Evolutionary conservation across 495 filamentous ascomycete species (phyloP), one percentile per base, ranked within the genome.

Genomic region (Antarctomyces pellizariae): DNA sequence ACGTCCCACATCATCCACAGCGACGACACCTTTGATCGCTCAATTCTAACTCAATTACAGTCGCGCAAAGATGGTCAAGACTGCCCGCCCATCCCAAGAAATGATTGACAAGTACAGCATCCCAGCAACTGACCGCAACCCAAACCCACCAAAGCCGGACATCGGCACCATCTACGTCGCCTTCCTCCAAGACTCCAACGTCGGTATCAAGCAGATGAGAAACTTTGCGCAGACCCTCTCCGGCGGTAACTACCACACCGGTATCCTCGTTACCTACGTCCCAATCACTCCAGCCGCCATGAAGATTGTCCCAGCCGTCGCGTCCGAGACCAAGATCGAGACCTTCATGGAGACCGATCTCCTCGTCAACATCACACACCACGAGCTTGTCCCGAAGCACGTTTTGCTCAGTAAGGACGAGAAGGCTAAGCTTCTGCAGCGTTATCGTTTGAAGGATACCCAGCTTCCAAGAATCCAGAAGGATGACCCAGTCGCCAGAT

Each of bases 281-380:
- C 56, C 75, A 13, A 73, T 91, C 31, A 83, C 79, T 0, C 57
- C 77, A 3, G 71, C 82, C 14, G 86, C 80, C 20, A 62, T 89
- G 42, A 84, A 77, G 49, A 66, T 78, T 38, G 67, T 90, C 36
- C 69, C 74, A 12, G 61, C 60, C 8, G 64, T 66, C 20, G 59
- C 68, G 36, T 52, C 64, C 41, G 64, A 75, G 49, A 64, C 60
- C 20, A 66, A 75, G 39, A 75, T 92, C 41, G 86, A 97, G 57
- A 74, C 75, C 39, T 97, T 95, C 61, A 59, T 82, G 33, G 89
- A 97, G 54, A 71, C 80, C 52, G 83, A 97, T 52, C 52, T 97
- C 41, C 61, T 97, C 24, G 82, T 95, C 44, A 97, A 97, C 51
- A 97, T 97, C 49, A 95, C 84, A 13, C 79, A 80, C 43, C 86